Evolutionary conservation across 2,329 filamentous ascomycete genomes (phyloP).

Genomic region (Arthroderma uncinatum): DNA sequence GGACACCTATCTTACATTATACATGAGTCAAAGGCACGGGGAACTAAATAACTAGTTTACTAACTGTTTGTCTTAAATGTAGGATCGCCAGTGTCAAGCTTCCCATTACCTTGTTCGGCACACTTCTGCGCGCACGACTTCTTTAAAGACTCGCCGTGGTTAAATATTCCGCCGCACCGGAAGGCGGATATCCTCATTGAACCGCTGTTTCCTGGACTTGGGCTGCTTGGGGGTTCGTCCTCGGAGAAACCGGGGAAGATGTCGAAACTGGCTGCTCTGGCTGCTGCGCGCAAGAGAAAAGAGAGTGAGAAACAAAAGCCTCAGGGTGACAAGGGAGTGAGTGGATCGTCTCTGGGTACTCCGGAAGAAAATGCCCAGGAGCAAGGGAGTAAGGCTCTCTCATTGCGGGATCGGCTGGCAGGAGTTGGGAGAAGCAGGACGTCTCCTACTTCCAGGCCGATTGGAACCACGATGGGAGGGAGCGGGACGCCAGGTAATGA

Average conservation of each 20-base stretch:
- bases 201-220: conserved; percentile 47
- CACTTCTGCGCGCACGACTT: conserved; percentile 46
- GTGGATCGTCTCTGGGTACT: neutral
- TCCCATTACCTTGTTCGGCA: conserved; percentile 13
- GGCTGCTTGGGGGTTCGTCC: conserved; percentile 67
- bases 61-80: neutral
- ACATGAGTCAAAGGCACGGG: neutral
- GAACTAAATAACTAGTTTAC: neutral
- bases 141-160: conserved; percentile 80
- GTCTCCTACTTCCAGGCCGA: neutral
- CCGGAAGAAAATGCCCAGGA: conserved; percentile 13
- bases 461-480: neutral
- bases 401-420: conserved; percentile 31
- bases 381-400: conserved; percentile 20
- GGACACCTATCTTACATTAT: neutral
- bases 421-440: conserved; percentile 19
- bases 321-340: neutral
- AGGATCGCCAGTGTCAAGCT: neutral
- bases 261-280: conserved; percentile 84
- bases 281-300: conserved; percentile 76
- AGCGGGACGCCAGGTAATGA: neutral
- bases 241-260: conserved; percentile 53
- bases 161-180: conserved; percentile 56
- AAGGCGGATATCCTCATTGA: conserved; percentile 53
- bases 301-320: conserved; percentile 49